A percentile compares a stretch with the other conserved stretches of the same genome.
Evolutionary conservation across 257 asterid species (phyloP).

Genomic region (Penstemon barbatus): DNA sequence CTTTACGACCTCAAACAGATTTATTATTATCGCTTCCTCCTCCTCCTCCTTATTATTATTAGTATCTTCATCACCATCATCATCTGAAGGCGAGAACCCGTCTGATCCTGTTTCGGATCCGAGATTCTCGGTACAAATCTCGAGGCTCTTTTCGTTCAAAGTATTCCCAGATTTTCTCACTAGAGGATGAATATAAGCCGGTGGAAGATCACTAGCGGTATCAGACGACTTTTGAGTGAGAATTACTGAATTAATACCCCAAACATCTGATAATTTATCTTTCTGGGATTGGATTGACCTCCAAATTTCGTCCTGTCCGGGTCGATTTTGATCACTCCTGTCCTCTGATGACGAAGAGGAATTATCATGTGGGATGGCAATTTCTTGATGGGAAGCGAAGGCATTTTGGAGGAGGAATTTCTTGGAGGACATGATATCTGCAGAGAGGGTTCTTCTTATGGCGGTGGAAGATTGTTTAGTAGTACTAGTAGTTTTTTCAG

Average conservation of each 20-base stretch:
- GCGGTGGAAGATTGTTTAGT: slow-evolving; percentile 29
- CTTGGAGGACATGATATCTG: slow-evolving; percentile 56
- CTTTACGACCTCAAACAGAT: slow-evolving; percentile 36
- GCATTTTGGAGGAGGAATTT: slow-evolving; percentile 45
- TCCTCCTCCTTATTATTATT: slow-evolving; percentile 18
- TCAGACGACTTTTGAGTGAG: slow-evolving; percentile 34
- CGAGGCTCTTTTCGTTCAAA: slow-evolving; percentile 65
- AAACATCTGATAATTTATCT: slow-evolving; percentile 18
- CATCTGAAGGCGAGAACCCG: slow-evolving; percentile 31
- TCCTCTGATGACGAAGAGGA: slow-evolving; percentile 34
- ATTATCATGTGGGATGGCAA: background rate
- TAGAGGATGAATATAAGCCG: slow-evolving; percentile 63
- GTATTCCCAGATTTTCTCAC: slow-evolving; percentile 46
- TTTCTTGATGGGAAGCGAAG: slow-evolving; percentile 1
- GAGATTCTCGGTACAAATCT: slow-evolving; percentile 85
- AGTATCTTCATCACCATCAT: slow-evolving; percentile 23
- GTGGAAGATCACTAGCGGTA: slow-evolving; percentile 21
- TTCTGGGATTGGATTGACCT: slow-evolving; percentile 43
- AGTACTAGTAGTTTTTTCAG: slow-evolving; percentile 12
- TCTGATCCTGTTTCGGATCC: slow-evolving; percentile 91
- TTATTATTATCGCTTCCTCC: slow-evolving; percentile 4
- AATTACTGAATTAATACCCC: slow-evolving; percentile 43
- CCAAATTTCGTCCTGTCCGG: slow-evolving; percentile 58
- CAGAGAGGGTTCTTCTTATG: slow-evolving; percentile 62
- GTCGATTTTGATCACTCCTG: slow-evolving; percentile 15